Base-by-base conservation (phyloP, 345 rosid genomes). In the Arabis alpina region DNA sequence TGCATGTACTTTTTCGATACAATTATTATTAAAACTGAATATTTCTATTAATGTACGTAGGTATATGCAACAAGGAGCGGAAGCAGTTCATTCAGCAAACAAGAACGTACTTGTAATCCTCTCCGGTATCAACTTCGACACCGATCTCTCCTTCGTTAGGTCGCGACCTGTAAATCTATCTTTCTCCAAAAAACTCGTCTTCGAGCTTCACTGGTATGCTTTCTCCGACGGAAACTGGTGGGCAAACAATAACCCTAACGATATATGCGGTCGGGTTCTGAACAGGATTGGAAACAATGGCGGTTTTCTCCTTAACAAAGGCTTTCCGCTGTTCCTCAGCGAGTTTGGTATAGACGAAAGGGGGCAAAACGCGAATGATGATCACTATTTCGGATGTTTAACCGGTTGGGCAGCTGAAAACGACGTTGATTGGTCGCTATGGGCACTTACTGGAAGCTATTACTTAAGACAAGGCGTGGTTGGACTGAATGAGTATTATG, bases 61-160 rank as follows among this genome's bases (percentile, higher is more conserved):
- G 78, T 85, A 93, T 79, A 90, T 90, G 97, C 83, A 85, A 70
- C 78, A 72, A 72, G 98, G 98, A 61, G 99, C 98, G 0, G 99
- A 91, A 76, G 93, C 93, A 9, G 95, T 94, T 60, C 96, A 94
- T 74, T 65, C 85, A 36, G 87, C 87, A 51, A 94, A 94, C 75
- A 97, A 96, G n/a, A 74, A 89, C 40, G 85, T 91, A 64, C 92
- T 94, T 3, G 93, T 94, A 14, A 88, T 94, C 52, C 84, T 94
- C 14, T 94, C 99, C 0, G 97, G 99, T 36, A 82, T 94, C 61
- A 84, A 52, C 68, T 94, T 81, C 36, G 99, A 89, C 79, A 73
- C 62, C 37, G 95, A 92, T 66, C 74, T 94, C 50, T 83, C 96
- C 0, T 94, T 89, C 71, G 72, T 92, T 8, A 48, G 61, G 37